phyloP scores from a whole-genome alignment of 108 stramenopile genomes.

The Conticribra guillardii region DNA sequence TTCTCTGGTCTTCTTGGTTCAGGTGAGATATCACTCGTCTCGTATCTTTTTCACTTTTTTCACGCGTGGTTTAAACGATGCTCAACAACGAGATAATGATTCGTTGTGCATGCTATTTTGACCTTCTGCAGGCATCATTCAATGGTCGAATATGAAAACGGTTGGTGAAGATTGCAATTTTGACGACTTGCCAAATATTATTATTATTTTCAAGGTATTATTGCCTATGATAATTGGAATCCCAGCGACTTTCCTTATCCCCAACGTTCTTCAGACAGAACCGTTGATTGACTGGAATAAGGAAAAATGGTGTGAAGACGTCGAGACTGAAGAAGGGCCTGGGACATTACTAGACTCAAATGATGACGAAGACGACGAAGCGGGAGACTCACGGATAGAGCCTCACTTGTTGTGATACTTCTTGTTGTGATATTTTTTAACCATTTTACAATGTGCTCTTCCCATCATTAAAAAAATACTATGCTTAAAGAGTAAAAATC shows the following conservation, averaged over 20 bases:
- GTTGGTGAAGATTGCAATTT: slow-evolving; percentile 53
- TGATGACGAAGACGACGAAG: neutral
- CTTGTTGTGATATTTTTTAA: no score
- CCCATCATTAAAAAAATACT: no score
- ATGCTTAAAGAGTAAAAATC: no score
- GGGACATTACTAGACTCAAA: neutral
- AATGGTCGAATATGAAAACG: slow-evolving; percentile 50
- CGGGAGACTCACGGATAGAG: neutral
- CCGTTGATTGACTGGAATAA: slow-evolving; percentile 43
- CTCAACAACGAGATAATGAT: no score
- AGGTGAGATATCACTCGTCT: no score
- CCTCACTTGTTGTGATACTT: neutral
- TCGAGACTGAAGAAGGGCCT: neutral
- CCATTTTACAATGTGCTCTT: no score
- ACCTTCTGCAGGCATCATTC: no score
- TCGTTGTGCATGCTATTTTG: no score
- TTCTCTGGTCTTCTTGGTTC: slow-evolving; percentile 43
- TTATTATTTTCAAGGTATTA: slow-evolving; percentile 42
- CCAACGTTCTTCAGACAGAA: slow-evolving; percentile 46
- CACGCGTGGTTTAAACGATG: no score
- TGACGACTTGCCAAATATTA: slow-evolving; percentile 24
- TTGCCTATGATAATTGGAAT: slow-evolving; percentile 37
- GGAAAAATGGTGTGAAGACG: slow-evolving; percentile 38
- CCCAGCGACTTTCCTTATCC: slow-evolving; percentile 42
- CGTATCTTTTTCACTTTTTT: no score